Conservation (phyloP, 1,284 basidiomycete genomes). For the Austroboletus novae-zelandiae region DNA sequence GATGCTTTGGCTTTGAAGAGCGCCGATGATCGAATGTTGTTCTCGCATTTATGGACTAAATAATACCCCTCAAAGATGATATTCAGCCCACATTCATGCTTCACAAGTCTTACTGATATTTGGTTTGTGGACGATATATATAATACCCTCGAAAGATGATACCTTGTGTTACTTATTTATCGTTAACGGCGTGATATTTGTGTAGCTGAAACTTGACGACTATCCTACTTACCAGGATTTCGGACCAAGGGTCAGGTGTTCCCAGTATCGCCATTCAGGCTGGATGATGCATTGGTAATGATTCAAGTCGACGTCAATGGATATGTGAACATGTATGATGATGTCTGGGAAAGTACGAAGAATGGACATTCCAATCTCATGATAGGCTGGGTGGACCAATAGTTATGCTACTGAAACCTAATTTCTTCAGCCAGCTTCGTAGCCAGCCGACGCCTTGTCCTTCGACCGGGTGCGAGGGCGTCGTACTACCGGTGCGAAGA, state of each 20-base stretch:
- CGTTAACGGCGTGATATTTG: too few species aligned
- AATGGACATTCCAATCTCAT: constrained; percentile 2
- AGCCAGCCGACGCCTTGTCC: constrained; percentile 46
- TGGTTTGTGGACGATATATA: too few species aligned
- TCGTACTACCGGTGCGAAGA: constrained; percentile 12
- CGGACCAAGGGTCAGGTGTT: too few species aligned
- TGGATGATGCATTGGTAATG: background rate
- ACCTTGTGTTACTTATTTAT: too few species aligned
- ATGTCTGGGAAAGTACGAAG: background rate
- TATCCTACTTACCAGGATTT: too few species aligned
- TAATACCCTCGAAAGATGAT: too few species aligned
- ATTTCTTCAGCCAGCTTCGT: constrained; percentile 37
- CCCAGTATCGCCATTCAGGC: too few species aligned
- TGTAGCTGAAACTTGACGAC: too few species aligned
- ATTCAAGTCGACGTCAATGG: background rate
- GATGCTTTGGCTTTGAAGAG: background rate
- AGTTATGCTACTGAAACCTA: constrained; percentile 33
- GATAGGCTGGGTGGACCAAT: constrained; percentile 27
- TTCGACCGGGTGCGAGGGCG: constrained; percentile 30
- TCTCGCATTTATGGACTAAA: background rate
- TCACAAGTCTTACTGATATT: too few species aligned
- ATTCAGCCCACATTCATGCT: too few species aligned
- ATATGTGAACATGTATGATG: background rate
- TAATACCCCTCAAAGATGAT: background rate
- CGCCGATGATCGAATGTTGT: background rate